These are phyloP conservation scores for Xylaria polymorpha DNA, from an alignment of 2,329 filamentous ascomycete genomes.

Conservation along the genomic window DNA sequence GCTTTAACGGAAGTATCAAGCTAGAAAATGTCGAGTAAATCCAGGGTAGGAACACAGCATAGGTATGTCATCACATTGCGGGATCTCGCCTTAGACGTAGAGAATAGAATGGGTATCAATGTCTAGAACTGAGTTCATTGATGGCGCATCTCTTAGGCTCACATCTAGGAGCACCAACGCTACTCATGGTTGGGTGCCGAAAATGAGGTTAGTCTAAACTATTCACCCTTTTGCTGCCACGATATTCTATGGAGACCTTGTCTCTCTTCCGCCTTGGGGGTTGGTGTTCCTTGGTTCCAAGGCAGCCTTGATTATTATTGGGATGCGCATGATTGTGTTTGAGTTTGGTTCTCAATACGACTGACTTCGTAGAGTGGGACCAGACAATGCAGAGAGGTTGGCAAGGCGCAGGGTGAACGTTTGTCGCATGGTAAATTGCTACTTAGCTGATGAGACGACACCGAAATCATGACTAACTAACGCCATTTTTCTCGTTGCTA, in stretches of 20 bases:
- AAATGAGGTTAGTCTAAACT: constrained; percentile 1
- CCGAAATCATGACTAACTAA: constrained; percentile 42
- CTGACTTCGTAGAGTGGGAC: constrained; percentile 9
- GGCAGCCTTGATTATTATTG: constrained; percentile 1
- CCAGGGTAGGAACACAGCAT: not conserved
- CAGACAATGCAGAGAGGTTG: constrained; percentile 22
- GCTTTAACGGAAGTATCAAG: not conserved
- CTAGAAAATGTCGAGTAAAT: not conserved
- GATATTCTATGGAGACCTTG: not conserved
- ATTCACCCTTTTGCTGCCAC: not conserved
- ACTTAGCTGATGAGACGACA: constrained; percentile 41
- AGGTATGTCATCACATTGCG: constrained; percentile 9
- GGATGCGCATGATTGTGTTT: not conserved
- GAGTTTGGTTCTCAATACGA: constrained; percentile 18
- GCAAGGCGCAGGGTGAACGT: constrained; percentile 33
- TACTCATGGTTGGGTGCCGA: constrained; percentile 4
- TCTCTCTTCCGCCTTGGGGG: not conserved
- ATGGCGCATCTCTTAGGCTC: constrained; percentile 9
- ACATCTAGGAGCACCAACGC: not conserved
- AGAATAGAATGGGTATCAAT: not conserved
- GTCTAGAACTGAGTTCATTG: constrained; percentile 2
- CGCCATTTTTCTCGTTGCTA: constrained; percentile 39
- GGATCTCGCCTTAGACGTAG: not conserved
- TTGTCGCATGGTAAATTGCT: constrained; percentile 40
- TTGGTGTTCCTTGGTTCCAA: not conserved